A percentile compares a stretch with the other conserved stretches of the same genome.
Evolutionary conservation across 1,284 basidiomycete genomes (phyloP).

Genomic region (Athelia sp.): DNA sequence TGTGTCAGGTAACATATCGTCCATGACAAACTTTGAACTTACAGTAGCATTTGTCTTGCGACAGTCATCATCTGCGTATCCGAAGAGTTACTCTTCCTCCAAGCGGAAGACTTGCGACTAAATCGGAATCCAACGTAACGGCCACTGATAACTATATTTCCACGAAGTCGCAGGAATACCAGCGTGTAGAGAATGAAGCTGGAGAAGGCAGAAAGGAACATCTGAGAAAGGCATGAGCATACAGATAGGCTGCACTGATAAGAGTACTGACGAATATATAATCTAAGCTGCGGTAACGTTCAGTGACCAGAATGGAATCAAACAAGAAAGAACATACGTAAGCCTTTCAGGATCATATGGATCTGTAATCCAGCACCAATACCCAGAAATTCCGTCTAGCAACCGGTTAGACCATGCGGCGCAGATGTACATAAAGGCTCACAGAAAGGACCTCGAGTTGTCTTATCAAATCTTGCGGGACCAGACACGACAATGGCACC

Average conservation of each 20-base stretch:
- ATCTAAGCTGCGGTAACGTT: too few species aligned
- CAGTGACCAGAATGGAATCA: too few species aligned
- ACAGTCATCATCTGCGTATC: constrained; percentile 32
- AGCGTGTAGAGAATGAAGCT: constrained; percentile 42
- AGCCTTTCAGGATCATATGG: constrained; percentile 36
- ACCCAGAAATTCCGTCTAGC: constrained; percentile 41
- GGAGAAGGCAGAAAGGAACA: constrained; percentile 41
- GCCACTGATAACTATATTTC: constrained; percentile 35
- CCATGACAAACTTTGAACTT: constrained; percentile 14
- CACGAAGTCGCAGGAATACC: constrained; percentile 43
- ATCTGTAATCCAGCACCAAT: constrained; percentile 54
- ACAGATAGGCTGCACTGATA: not conserved
- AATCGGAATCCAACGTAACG: constrained; percentile 29
- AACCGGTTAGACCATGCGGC: constrained; percentile 5
- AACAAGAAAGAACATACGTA: constrained; percentile 28
- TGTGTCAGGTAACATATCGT: too few species aligned
- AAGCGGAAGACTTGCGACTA: constrained; percentile 9
- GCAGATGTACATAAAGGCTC: constrained; percentile 12
- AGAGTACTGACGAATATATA: too few species aligned
- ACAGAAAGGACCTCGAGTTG: constrained; percentile 42
- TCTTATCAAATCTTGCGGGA: constrained; percentile 31
- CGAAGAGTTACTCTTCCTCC: constrained; percentile 9
- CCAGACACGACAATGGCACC: constrained; percentile 39
- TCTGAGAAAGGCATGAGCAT: constrained; percentile 25
- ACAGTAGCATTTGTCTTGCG: constrained; percentile 48